Evolutionary conservation across 768 basidiomycete genomes (phyloP).

Genomic region (Termitomyces sp.): DNA sequence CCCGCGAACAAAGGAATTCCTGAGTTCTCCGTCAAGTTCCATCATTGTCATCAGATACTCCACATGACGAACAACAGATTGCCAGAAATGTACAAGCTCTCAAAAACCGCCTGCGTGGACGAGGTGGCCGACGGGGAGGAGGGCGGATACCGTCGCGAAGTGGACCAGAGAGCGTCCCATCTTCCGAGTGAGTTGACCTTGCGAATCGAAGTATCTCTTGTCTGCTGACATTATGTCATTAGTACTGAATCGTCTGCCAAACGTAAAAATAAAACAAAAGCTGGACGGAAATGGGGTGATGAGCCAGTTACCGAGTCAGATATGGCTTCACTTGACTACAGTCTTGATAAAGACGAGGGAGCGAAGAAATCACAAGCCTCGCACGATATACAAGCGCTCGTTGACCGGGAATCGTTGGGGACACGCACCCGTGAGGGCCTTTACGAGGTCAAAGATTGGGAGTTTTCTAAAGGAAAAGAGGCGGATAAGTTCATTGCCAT

Average conservation of each 20-base stretch:
- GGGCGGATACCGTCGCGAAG: constrained; percentile 43
- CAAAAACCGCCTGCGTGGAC: constrained; percentile 76
- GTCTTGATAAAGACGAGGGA: constrained; percentile 46
- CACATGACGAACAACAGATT: constrained; percentile 84
- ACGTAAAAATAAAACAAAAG: constrained; percentile 60
- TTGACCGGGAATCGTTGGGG: constrained; percentile 72
- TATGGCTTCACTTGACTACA: constrained; percentile 93
- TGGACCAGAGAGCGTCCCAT: constrained; percentile 55
- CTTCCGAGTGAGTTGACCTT: constrained; percentile 58
- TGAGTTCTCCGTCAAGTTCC: constrained; percentile 29
- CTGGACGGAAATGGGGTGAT: constrained; percentile 91
- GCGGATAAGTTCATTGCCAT: constrained; percentile 51
- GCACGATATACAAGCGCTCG: constrained; percentile 54
- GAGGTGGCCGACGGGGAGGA: constrained; percentile 54
- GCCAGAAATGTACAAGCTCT: constrained; percentile 88
- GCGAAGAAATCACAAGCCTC: constrained; percentile 23
- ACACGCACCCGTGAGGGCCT: constrained; percentile 66
- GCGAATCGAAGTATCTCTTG: background rate
- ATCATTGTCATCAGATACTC: constrained; percentile 40
- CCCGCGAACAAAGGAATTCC: background rate
- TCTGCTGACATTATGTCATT: background rate
- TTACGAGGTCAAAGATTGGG: constrained; percentile 73
- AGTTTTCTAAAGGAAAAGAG: constrained; percentile 49
- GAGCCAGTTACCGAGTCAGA: constrained; percentile 75
- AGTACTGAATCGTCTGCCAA: constrained; percentile 63